A percentile compares a stretch with the other conserved stretches of the same genome.
These are phyloP conservation scores for Selaginella tamariscina DNA, from an alignment of 75 land plant genomes.

Conservation along the genomic window DNA sequence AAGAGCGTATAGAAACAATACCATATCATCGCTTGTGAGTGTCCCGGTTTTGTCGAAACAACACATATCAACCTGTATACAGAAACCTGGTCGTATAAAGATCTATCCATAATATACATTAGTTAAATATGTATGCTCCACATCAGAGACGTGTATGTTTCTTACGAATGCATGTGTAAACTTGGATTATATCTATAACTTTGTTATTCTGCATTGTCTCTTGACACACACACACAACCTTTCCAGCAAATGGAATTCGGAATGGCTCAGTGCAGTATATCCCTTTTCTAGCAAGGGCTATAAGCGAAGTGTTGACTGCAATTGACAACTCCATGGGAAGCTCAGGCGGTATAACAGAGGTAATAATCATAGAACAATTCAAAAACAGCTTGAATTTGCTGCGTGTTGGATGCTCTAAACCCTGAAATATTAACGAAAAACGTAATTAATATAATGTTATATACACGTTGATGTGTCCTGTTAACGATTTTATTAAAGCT, in stretches of 20 bases:
- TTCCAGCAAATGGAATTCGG: not conserved
- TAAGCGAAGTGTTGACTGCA: not conserved
- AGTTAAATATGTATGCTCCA: too few species aligned
- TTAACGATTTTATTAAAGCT: too few species aligned
- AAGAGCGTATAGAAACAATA: too few species aligned
- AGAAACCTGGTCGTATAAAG: not conserved
- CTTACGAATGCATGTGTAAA: too few species aligned
- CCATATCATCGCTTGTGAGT: conserved; percentile 99
- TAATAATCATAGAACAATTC: not conserved
- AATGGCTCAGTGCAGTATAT: not conserved
- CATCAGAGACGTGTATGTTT: too few species aligned
- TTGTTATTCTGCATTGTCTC: too few species aligned
- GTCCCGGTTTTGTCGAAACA: conserved; percentile 99
- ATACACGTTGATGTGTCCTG: too few species aligned
- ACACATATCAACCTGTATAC: conserved; percentile 84
- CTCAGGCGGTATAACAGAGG: not conserved
- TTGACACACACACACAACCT: too few species aligned
- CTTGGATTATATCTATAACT: too few species aligned
- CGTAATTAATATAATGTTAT: not conserved
- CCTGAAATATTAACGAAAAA: conserved; percentile 23
- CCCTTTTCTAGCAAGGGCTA: not conserved
- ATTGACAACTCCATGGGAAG: not conserved
- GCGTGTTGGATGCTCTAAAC: not conserved
- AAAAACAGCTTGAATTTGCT: not conserved
- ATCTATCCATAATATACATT: not conserved